Conservation (phyloP, 2,329 filamentous ascomycete genomes). For the Tolypocladium nubicola region DNA sequence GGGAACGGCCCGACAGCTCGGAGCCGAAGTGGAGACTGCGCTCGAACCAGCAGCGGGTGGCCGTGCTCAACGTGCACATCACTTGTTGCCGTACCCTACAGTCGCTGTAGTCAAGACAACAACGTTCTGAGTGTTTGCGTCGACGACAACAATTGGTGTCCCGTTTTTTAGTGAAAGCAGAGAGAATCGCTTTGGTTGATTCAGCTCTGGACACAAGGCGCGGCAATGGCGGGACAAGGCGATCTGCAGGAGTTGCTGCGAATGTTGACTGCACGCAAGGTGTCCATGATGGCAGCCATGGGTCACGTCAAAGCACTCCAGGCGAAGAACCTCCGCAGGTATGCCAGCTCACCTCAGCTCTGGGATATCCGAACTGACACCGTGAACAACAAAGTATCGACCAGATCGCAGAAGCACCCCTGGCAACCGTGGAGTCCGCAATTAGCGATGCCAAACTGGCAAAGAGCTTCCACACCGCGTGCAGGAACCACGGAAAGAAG, state of each 20-base stretch:
- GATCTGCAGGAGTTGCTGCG: conserved; percentile 52
- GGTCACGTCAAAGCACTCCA: conserved; percentile 47
- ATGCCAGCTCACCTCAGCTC: conserved; percentile 2
- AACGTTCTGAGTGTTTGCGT: neutral
- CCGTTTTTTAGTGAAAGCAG: neutral
- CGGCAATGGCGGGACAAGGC: conserved; percentile 42
- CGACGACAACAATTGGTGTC: neutral
- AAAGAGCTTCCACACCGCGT: conserved; percentile 40
- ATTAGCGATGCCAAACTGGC: conserved; percentile 38
- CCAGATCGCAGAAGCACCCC: conserved; percentile 40
- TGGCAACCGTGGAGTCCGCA: conserved; percentile 32
- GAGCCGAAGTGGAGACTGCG: conserved; percentile 1
- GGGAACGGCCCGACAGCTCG: conserved; percentile 9
- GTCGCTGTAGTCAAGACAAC: neutral
- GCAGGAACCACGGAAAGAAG: conserved; percentile 40
- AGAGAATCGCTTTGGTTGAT: neutral
- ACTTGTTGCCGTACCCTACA: neutral
- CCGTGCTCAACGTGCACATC: neutral
- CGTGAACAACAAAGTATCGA: conserved; percentile 30
- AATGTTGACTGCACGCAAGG: conserved; percentile 46
- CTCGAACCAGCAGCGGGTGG: no score
- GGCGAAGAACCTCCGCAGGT: conserved; percentile 44
- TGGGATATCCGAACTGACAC: neutral
- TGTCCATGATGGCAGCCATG: conserved; percentile 50
- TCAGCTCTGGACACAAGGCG: no score